Evolutionary conservation across 352 stramenopile species (phyloP), one percentile per base, ranked within the genome.

Genomic region (Pythium aquatile): DNA sequence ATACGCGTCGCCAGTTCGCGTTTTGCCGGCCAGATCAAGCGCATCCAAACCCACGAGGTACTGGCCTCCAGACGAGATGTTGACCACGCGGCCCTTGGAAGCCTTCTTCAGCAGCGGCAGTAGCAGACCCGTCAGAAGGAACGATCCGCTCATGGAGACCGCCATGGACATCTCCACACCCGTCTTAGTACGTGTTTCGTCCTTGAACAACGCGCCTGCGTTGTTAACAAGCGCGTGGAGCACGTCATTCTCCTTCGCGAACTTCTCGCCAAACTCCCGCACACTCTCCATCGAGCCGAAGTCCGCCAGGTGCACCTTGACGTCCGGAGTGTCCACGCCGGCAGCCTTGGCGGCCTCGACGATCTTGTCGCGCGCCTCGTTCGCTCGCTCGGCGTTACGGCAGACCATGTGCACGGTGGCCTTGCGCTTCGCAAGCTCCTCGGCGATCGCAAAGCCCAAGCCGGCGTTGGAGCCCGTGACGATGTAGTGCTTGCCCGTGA

Each of bases 181-280:
- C 26, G 75, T 61, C 16, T 63, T 42, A 14, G 70, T 72, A 28
- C 73, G 68, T 9, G 55, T 61, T 37, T 79, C 73, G 14, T 79
- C 63, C 14, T 78, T 72, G 30, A 80, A 70, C 9, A 86, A 60
- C 54, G 69, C 67, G 37, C 77, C 77, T 20, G 75, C 75, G 62
- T 86, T 86, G 70, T 86, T 86, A 51, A 86, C 72, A 1, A 86
- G 63, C 5, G 66, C 75, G 20, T 82, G 66, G 4, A 86, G 56
- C 17, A 65, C 64, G 1, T 14, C 16, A 29, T 79, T 39, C 24
- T 72, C 49, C 26, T 61, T 44, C 2, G 37, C 33, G 32, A 83
- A 78, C 33, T 59, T 57, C 9, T 70, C 65, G 1, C 65, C 75
- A 49, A 85, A 74, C 40, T 49, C 61, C 28, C 73, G 66, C n/a